Conservation (phyloP, 2,329 filamentous ascomycete species). For the Pseudogymnoascus sp. region DNA sequence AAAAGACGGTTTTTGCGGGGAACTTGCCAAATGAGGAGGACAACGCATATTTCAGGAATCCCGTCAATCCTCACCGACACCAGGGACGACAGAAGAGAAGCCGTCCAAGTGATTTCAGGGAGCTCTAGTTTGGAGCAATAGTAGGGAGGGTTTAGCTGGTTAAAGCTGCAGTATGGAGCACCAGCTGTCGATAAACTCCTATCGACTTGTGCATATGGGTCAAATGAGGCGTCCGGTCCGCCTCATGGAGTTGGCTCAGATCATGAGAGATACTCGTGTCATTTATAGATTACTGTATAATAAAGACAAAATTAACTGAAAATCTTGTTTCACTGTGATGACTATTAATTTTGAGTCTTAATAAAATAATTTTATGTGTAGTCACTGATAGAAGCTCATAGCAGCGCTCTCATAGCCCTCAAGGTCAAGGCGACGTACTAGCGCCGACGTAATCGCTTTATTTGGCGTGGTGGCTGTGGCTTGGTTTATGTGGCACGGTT, state of each 20-base stretch:
- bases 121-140: constrained; percentile 46
- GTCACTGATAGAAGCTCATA: background rate
- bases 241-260: background rate
- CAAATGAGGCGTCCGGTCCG: constrained; percentile 4
- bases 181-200: constrained; percentile 3
- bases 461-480: background rate
- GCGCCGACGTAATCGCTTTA: constrained; percentile 5
- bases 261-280: background rate
- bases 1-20: constrained; percentile 39
- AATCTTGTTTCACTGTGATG: background rate
- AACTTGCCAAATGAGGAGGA: constrained; percentile 62
- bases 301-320: background rate
- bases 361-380: background rate
- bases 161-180: constrained; percentile 5
- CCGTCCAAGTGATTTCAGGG: constrained; percentile 83
- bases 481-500: constrained; percentile 1
- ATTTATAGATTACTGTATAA: constrained; percentile 5
- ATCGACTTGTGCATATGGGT: constrained; percentile 1
- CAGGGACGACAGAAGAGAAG: constrained; percentile 72
- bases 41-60: constrained; percentile 89
- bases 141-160: background rate
- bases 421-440: background rate
- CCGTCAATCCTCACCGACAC: constrained; percentile 87
- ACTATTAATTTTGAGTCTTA: background rate
- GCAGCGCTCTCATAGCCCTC: background rate